phyloP scores from a whole-genome alignment of 1,139 yeast genomes.

The Debaryomyces udenii region DNA sequence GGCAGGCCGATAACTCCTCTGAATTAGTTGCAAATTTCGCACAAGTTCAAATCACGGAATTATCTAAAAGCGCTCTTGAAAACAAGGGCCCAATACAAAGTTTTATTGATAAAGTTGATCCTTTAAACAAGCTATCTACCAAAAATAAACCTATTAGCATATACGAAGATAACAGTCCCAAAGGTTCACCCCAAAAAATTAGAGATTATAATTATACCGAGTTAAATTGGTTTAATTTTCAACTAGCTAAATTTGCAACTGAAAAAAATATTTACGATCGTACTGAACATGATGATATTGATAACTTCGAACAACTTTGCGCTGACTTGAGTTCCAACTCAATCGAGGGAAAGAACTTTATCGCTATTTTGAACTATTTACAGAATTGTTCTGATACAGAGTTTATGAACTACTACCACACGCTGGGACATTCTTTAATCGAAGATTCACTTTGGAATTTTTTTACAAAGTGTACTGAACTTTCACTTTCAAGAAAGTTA shows the following conservation, averaged over 20 bases:
- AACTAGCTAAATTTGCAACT: slow-evolving; percentile 31
- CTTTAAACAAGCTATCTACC: slow-evolving; percentile 38
- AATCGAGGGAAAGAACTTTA: slow-evolving; percentile 21
- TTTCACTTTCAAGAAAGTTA: slow-evolving; percentile 19
- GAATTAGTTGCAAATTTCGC: slow-evolving; percentile 43
- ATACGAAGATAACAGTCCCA: slow-evolving; percentile 34
- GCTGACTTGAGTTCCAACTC: slow-evolving; percentile 14
- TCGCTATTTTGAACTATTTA: slow-evolving; percentile 25
- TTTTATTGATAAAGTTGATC: slow-evolving; percentile 47
- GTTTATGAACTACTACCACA: slow-evolving; percentile 27
- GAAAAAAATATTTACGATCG: slow-evolving; percentile 13
- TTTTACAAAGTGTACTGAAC: slow-evolving; percentile 17
- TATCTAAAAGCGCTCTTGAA: slow-evolving; percentile 10
- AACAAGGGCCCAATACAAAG: slow-evolving; percentile 30
- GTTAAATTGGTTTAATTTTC: slow-evolving; percentile 46
- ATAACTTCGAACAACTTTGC: slow-evolving; percentile 26
- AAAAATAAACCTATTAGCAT: slow-evolving; percentile 40
- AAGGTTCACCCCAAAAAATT: slow-evolving; percentile 40
- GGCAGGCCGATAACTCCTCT: slow-evolving; percentile 22
- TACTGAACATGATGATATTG: slow-evolving; percentile 19
- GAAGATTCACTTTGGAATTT: slow-evolving; percentile 34
- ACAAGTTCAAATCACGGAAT: slow-evolving; percentile 37
- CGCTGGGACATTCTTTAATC: slow-evolving; percentile 27
- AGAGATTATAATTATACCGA: slow-evolving; percentile 37
- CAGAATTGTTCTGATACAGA: slow-evolving; percentile 31